Conservation (phyloP, 2,329 filamentous ascomycete genomes). For the Lojkania enalia region DNA sequence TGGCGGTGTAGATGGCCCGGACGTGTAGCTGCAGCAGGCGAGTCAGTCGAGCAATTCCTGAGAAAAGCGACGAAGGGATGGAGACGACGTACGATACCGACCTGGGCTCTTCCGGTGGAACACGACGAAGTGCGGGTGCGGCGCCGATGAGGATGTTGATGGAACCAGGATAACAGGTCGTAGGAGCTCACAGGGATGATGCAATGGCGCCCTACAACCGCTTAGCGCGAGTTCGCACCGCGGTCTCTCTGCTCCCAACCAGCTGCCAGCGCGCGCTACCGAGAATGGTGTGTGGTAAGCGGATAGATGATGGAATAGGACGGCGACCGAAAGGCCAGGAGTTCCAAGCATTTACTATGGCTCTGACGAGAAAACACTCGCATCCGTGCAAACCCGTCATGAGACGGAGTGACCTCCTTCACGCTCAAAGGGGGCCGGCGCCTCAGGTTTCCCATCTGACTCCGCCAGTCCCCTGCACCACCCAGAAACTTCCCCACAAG, state of each 20-base stretch:
- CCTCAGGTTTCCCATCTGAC: too few species aligned
- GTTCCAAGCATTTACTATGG: neutral
- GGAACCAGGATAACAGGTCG: neutral
- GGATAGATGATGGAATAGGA: too few species aligned
- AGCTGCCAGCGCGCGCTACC: too few species aligned
- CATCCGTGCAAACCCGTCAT: too few species aligned
- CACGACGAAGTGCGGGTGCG: neutral
- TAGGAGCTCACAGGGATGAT: slow-evolving; percentile 14
- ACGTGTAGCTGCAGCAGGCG: neutral
- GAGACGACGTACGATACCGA: neutral
- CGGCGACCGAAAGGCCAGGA: too few species aligned
- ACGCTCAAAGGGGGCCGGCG: neutral
- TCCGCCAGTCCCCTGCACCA: too few species aligned
- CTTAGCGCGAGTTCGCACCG: too few species aligned
- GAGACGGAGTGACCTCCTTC: slow-evolving; percentile 5
- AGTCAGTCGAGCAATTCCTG: neutral
- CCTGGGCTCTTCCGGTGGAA: neutral
- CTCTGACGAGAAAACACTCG: neutral
- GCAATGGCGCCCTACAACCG: slow-evolving; percentile 14
- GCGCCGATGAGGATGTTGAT: slow-evolving; percentile 5
- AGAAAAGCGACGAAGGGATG: too few species aligned
- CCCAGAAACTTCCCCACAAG: too few species aligned
- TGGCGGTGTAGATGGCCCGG: too few species aligned
- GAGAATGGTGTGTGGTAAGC: too few species aligned
- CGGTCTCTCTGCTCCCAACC: too few species aligned